Evolutionary conservation across 805 yeast genomes (phyloP).

Genomic region (Isabelozyma rhagii): DNA sequence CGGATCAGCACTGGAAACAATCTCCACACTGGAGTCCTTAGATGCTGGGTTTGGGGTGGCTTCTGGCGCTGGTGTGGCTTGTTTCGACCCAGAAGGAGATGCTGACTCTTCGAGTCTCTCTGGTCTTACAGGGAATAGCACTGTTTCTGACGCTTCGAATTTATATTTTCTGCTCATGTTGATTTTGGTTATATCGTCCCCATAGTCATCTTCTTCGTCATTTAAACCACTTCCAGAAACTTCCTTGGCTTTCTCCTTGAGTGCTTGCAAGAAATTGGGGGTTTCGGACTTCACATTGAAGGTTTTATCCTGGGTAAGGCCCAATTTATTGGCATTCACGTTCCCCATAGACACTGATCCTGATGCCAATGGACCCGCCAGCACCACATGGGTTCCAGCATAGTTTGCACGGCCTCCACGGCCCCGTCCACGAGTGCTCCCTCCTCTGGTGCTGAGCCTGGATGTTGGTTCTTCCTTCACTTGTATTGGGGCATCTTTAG

Average conservation of each 20-base stretch:
- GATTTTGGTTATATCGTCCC: slow-evolving; percentile 44
- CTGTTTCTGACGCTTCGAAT: slow-evolving; percentile 50
- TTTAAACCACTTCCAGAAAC: slow-evolving; percentile 8
- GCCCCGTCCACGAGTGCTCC: slow-evolving; percentile 26
- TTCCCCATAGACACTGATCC: slow-evolving; percentile 52
- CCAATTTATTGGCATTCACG: slow-evolving; percentile 19
- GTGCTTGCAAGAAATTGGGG: slow-evolving; percentile 38
- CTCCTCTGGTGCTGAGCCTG: slow-evolving; percentile 22
- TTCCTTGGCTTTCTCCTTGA: slow-evolving; percentile 28
- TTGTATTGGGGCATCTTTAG: slow-evolving; percentile 59
- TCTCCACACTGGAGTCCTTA: background rate
- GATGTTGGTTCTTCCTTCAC: slow-evolving; percentile 33
- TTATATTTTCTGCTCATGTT: slow-evolving; percentile 63
- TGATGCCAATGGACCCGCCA: slow-evolving; percentile 71
- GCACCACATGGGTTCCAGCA: slow-evolving; percentile 59
- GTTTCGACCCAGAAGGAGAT: slow-evolving; percentile 17
- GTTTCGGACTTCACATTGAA: slow-evolving; percentile 33
- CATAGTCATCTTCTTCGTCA: slow-evolving; percentile 42
- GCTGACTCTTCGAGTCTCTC: slow-evolving; percentile 40
- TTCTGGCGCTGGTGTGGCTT: slow-evolving; percentile 8
- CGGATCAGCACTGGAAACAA: background rate
- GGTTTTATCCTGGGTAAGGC: slow-evolving; percentile 26
- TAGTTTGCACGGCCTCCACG: slow-evolving; percentile 35
- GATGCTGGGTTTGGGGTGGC: slow-evolving; percentile 8
- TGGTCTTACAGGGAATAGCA: slow-evolving; percentile 70